Base-by-base conservation (phyloP, 768 basidiomycete species). In the Suillus clintonianus region DNA sequence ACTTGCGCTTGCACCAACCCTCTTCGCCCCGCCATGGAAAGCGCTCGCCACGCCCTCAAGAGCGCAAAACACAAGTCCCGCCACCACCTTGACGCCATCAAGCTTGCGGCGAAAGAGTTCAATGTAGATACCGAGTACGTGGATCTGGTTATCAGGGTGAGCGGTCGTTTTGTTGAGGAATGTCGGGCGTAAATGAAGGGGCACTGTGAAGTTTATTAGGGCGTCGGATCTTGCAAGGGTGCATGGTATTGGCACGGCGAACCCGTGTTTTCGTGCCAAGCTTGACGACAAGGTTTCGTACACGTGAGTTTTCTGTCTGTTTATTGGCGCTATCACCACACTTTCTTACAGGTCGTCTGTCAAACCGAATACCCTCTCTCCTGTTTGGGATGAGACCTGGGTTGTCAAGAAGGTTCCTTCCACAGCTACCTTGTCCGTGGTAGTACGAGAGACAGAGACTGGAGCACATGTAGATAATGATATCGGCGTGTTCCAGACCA, bases 361-460 rank as follows among this genome's bases (percentile, higher is more conserved):
- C 11, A 81, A 89, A 67, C 60, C 74, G 14, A 78, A 85, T 53
- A 87, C 86, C 8, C 73, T 86, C 22, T 67, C 77, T 0, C 91
- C 91, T 0, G 86, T 90, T 22, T 92, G 91, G 91, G 89, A 93
- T 68, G 91, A 91, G 70, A 65, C 79, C 10, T 92, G 91, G 91
- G 76, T 78, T 39, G 76, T 92, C 65, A 89, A 86, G 76, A 91
- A 90, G 69, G 90, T 92, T 15, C 91, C 91, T 0, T 73, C 71
- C 5, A 82, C 78, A n/a, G 90, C 90, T 9, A 79, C 77, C 30
- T 74, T 93, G 9, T 72, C 77, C 5, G 84, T 92, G n/a, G 76
- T 83, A 48, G 78, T 93, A n/a, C 74, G 86, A 62, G 89, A 91
- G 72, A 91, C 92, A 69, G 88, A 92, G 68, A 82, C 84, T 43